These are phyloP conservation scores for Blastobotrys petasosporus DNA, from an alignment of 1,139 yeast species.

Conservation along the genomic window DNA sequence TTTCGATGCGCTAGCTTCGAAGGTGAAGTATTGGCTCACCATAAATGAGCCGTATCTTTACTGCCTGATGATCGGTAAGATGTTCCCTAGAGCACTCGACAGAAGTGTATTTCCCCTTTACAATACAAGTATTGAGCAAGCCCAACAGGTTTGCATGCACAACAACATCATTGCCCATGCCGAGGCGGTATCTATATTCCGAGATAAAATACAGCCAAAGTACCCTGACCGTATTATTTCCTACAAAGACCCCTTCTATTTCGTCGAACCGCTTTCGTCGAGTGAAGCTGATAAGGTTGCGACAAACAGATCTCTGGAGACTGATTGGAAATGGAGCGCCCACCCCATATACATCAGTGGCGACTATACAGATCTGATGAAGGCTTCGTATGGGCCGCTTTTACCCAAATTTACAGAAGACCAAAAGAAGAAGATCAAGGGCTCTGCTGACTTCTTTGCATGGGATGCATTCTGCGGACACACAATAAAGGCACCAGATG, in stretches of 20 bases:
- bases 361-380: slow-evolving; percentile 22
- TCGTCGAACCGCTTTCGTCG: slow-evolving; percentile 16
- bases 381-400: slow-evolving; percentile 22
- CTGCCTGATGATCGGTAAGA: slow-evolving; percentile 1
- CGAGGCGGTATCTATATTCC: slow-evolving; percentile 30
- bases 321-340: slow-evolving; percentile 30
- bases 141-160: slow-evolving; percentile 25
- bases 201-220: slow-evolving; percentile 29
- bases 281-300: slow-evolving; percentile 24
- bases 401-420: slow-evolving; percentile 29
- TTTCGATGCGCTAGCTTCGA: slow-evolving; percentile 34
- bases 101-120: slow-evolving; percentile 20
- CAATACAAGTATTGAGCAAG: slow-evolving; percentile 11
- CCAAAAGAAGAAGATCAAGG: slow-evolving; percentile 26
- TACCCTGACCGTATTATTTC: slow-evolving; percentile 27
- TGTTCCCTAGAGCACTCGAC: slow-evolving; percentile 19
- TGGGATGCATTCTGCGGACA: slow-evolving; percentile 34
- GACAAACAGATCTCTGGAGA: slow-evolving; percentile 31
- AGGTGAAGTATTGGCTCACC: slow-evolving; percentile 34
- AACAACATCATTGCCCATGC: slow-evolving; percentile 33
- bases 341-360: slow-evolving; percentile 31
- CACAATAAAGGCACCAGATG: slow-evolving; percentile 26
- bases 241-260: slow-evolving; percentile 22
- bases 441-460: slow-evolving; percentile 33
- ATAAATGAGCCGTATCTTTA: slow-evolving; percentile 33